These are phyloP conservation scores for Nemania sp. DNA, from an alignment of 2,329 filamentous ascomycete species.

Conservation along the genomic window DNA sequence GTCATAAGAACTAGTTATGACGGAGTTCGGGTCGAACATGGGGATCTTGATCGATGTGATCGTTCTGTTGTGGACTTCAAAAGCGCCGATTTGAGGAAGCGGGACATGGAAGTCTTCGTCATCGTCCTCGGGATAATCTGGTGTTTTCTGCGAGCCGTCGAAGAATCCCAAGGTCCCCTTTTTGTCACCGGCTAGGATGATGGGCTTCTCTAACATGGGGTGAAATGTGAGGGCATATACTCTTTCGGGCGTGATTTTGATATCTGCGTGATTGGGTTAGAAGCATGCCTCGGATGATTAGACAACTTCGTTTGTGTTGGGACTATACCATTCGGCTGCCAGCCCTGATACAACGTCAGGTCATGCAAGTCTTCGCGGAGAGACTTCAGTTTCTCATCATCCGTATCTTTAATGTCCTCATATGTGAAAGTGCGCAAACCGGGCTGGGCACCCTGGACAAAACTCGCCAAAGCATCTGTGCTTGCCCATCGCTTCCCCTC, in stretches of 20 bases:
- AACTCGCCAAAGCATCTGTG: conserved; percentile 65
- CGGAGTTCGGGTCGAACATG: conserved; percentile 68
- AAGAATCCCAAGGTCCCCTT: conserved; percentile 88
- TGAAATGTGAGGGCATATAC: conserved; percentile 89
- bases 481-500: conserved; percentile 77
- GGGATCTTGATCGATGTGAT: conserved; percentile 84
- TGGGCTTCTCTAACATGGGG: conserved; percentile 79
- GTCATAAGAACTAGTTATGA: conserved; percentile 91
- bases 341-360: conserved; percentile 79
- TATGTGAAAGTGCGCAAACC: conserved; percentile 83
- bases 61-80: conserved; percentile 87
- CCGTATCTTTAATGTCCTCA: conserved; percentile 80
- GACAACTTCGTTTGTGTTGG: background rate
- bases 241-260: conserved; percentile 87
- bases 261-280: conserved; percentile 56
- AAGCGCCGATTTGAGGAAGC: conserved; percentile 80
- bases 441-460: conserved; percentile 71
- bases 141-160: conserved; percentile 74
- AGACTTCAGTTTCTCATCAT: conserved; percentile 72
- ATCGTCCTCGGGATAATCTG: conserved; percentile 58
- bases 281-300: background rate
- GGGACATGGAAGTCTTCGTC: conserved; percentile 68
- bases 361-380: conserved; percentile 76
- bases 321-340: conserved; percentile 73
- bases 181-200: conserved; percentile 94